These are phyloP conservation scores for Rutidosis leptorrhynchoides DNA, from an alignment of 129 eudicot genomes.

Conservation along the genomic window DNA sequence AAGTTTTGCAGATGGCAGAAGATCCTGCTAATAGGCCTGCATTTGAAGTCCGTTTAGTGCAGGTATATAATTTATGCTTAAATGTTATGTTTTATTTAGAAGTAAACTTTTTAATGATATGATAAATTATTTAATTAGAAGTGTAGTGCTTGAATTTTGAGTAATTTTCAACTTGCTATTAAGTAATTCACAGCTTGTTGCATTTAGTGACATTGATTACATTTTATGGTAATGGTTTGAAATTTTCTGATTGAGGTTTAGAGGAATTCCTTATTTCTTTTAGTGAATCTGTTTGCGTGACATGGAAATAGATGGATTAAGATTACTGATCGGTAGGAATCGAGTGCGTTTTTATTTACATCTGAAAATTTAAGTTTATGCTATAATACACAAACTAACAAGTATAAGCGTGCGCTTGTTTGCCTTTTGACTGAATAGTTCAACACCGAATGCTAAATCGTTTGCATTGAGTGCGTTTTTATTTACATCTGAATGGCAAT, in stretches of 20 bases:
- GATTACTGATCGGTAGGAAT: too few species aligned
- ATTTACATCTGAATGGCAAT: too few species aligned
- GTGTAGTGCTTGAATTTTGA: background rate
- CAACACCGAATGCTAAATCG: too few species aligned
- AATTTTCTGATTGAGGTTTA: background rate
- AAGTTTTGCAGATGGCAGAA: slow-evolving; percentile 54
- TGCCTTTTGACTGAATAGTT: too few species aligned
- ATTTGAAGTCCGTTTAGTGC: slow-evolving; percentile 66
- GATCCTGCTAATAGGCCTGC: slow-evolving; percentile 62
- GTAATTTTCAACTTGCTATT: too few species aligned
- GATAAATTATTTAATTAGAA: background rate
- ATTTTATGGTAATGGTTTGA: background rate
- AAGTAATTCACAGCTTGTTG: background rate
- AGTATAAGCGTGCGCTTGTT: too few species aligned
- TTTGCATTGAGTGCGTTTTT: too few species aligned
- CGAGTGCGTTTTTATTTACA: too few species aligned
- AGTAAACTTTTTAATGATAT: background rate
- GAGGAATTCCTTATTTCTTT: background rate
- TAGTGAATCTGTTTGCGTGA: background rate
- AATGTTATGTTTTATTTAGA: background rate
- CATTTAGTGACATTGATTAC: background rate
- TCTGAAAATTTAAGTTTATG: too few species aligned
- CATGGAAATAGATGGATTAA: slow-evolving; percentile 10
- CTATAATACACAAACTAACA: too few species aligned
- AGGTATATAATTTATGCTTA: slow-evolving; percentile 36